Evolutionary conservation across 108 stramenopile species (phyloP), one percentile per base, ranked within the genome.

Genomic region (Schizochytrium sp.): DNA sequence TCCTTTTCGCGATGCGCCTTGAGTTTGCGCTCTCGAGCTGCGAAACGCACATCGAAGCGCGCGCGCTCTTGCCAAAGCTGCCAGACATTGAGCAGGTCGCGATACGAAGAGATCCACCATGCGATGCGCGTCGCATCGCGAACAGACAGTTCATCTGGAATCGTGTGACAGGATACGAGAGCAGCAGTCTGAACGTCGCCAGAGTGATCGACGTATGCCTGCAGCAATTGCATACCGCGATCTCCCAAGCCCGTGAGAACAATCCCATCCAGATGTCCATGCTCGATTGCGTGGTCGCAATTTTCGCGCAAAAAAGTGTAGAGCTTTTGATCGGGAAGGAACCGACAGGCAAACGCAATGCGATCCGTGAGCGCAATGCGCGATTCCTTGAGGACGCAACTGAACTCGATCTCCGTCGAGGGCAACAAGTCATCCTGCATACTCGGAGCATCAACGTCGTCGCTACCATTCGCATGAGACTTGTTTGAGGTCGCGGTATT

Each of bases 31-130:
- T 57, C 57, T 14, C n/a, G 48, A 10, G 10, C 53, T 14, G 87
- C 87, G 25, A 14, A 21, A 14, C 34, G 57, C 53, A 87, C 87
- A 5, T 87, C 87, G 25, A 87, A 57, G 16, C 53, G n/a, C 6
- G 87, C 87, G 12, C 87, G 87, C 87, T 87, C 87, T 8, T 57
- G 87, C 87, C 87, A 87, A 25, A 87, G 87, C 53, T 58, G 48
- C 87, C 87, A 87, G 0, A 23, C 25, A 21, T 87, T 87, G 34
- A 87, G 87, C 5, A 87, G 57, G 57, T 87, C 87, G 5, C 87
- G 87, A 55, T 57, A 87, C n/a, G 53, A 58, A 5, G 48, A 14
- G 25, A 87, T 5, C 87, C 87, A 87, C 12, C 87, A 19, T 29
- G 12, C 19, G 29, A 28, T 18, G 18, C 41, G 34, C 12, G 10